phyloP scores from a whole-genome alignment of 2,329 filamentous ascomycete species.

The Escovopsis sp. region DNA sequence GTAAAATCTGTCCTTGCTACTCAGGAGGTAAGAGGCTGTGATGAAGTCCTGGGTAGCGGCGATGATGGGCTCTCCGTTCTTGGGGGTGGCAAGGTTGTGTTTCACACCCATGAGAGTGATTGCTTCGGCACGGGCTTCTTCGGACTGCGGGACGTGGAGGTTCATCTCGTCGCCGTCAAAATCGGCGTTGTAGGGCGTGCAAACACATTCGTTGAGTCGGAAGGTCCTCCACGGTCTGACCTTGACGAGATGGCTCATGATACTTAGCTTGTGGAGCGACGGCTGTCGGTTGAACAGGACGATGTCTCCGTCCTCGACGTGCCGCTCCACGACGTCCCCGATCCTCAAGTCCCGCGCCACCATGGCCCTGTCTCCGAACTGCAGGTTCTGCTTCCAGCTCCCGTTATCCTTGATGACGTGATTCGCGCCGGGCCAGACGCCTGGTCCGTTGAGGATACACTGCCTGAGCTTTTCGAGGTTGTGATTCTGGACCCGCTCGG shows the following conservation, averaged over 20 bases:
- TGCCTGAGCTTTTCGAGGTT: conserved; percentile 71
- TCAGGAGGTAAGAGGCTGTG: conserved; percentile 80
- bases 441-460: conserved; percentile 60
- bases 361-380: conserved; percentile 54
- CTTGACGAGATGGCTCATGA: conserved; percentile 89
- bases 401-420: conserved; percentile 53
- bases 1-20: conserved; percentile 85
- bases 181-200: conserved; percentile 95
- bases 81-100: conserved; percentile 87
- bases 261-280: conserved; percentile 95
- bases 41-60: conserved; percentile 99
- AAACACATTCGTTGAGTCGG: conserved; percentile 93
- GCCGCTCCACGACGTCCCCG: conserved; percentile 84
- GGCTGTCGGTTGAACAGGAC: conserved; percentile 97
- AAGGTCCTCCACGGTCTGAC: conserved; percentile 92
- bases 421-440: conserved; percentile 78
- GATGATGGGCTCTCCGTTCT: conserved; percentile 96
- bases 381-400: conserved; percentile 57
- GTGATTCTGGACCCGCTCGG: conserved; percentile 69
- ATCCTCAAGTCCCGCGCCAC: conserved; percentile 61
- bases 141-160: conserved; percentile 90
- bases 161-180: conserved; percentile 99
- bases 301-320: conserved; percentile 88
- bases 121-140: conserved; percentile 88
- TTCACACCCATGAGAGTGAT: conserved; percentile 97